These are phyloP conservation scores for Metschnikowia arizonensis DNA, from an alignment of 805 yeast genomes.

Conservation along the genomic window DNA sequence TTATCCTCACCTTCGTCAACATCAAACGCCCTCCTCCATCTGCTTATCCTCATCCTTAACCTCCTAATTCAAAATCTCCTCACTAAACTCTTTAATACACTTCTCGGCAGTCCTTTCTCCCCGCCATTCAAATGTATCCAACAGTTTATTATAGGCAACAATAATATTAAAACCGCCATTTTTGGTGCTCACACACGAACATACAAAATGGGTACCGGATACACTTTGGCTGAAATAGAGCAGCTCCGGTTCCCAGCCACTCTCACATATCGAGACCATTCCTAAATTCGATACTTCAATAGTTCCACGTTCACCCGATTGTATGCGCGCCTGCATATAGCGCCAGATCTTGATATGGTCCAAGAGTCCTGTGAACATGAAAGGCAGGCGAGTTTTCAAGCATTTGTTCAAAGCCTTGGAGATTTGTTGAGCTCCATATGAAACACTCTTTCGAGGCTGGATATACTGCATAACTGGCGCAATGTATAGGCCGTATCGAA, in stretches of 20 bases:
- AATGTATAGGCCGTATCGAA: conserved; percentile 13
- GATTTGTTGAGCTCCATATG: neutral
- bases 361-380: conserved; percentile 9
- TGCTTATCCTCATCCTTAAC: too few relatives aligned
- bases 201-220: conserved; percentile 10
- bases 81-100: conserved; percentile 6
- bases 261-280: neutral
- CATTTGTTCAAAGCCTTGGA: conserved; percentile 2
- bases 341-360: conserved; percentile 9
- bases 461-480: conserved; percentile 2
- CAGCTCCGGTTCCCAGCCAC: conserved; percentile 10
- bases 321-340: neutral
- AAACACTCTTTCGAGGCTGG: conserved; percentile 1
- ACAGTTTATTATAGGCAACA: conserved; percentile 9
- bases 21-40: too few relatives aligned
- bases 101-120: neutral
- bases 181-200: conserved; percentile 12
- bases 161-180: conserved; percentile 14
- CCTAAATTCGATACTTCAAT: conserved; percentile 18
- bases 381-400: conserved; percentile 6
- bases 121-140: conserved; percentile 1
- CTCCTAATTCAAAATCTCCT: neutral
- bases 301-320: conserved; percentile 7
- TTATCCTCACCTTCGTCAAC: too few relatives aligned
- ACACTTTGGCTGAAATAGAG: conserved; percentile 14